phyloP scores from a whole-genome alignment of 1,284 basidiomycete species.

The Melampsora occidentalis region DNA sequence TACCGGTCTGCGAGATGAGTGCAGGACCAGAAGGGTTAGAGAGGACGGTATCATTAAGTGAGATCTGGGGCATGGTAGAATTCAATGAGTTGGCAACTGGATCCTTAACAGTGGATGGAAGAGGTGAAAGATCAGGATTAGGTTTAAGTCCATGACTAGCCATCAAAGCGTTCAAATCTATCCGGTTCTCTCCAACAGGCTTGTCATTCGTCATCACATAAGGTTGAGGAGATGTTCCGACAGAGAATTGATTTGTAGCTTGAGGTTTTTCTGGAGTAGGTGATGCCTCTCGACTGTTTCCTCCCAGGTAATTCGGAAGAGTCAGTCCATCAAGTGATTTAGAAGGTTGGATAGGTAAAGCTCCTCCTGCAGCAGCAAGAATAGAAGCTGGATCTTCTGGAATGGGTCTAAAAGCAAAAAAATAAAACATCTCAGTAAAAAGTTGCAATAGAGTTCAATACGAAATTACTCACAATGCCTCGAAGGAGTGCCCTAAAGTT shows the following conservation, averaged over 20 bases:
- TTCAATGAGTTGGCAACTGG: not conserved
- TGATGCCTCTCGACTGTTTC: not conserved
- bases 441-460: not conserved
- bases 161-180: not conserved
- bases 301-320: constrained; percentile 19
- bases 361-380: constrained; percentile 31
- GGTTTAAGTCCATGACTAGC: not conserved
- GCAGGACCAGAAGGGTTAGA: not conserved
- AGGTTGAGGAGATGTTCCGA: not conserved
- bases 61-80: constrained; percentile 3
- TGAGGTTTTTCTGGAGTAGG: not conserved
- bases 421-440: not conserved
- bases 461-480: not conserved
- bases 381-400: constrained; percentile 9
- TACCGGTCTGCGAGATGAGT: not conserved
- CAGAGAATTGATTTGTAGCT: not conserved
- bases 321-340: constrained; percentile 32
- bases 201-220: not conserved
- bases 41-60: not conserved
- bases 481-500: not conserved
- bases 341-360: constrained; percentile 41
- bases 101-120: not conserved
- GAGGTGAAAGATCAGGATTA: not conserved
- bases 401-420: not conserved
- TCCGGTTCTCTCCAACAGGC: not conserved